Conservation (phyloP, 179 eudicot species). For the Patellifolia procumbens region DNA sequence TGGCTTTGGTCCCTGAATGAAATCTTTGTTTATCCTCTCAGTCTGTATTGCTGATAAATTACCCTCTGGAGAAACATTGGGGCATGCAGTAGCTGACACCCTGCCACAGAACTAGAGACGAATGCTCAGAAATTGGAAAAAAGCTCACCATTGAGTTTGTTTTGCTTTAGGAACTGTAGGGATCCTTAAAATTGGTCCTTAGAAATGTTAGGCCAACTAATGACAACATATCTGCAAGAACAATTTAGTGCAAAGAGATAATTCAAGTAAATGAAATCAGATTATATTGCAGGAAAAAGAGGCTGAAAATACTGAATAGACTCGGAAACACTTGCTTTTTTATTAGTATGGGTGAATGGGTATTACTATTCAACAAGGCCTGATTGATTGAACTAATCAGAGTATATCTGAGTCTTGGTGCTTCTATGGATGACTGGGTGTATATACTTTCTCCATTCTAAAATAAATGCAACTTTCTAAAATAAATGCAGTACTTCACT, state of each 20-base stretch:
- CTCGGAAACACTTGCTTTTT: not conserved
- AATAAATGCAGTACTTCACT: no score
- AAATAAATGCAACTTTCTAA: no score
- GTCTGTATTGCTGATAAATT: not conserved
- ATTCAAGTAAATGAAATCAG: not conserved
- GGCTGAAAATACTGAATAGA: not conserved
- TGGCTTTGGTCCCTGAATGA: not conserved
- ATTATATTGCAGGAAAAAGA: not conserved
- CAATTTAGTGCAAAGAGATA: not conserved
- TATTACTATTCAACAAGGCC: not conserved
- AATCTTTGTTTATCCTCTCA: not conserved
- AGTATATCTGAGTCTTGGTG: no score
- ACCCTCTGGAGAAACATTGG: not conserved
- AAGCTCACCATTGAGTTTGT: not conserved
- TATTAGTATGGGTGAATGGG: not conserved
- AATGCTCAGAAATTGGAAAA: not conserved
- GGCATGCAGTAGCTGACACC: not conserved
- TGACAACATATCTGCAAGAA: not conserved
- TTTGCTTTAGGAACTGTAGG: conserved; percentile 1
- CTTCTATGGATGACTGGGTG: no score
- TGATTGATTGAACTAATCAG: not conserved
- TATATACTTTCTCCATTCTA: no score
- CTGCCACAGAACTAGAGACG: not conserved
- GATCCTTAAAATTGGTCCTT: not conserved
- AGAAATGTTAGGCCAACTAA: not conserved